Conservation (phyloP, 495 filamentous ascomycete genomes). For the Rusavskia elegans region DNA sequence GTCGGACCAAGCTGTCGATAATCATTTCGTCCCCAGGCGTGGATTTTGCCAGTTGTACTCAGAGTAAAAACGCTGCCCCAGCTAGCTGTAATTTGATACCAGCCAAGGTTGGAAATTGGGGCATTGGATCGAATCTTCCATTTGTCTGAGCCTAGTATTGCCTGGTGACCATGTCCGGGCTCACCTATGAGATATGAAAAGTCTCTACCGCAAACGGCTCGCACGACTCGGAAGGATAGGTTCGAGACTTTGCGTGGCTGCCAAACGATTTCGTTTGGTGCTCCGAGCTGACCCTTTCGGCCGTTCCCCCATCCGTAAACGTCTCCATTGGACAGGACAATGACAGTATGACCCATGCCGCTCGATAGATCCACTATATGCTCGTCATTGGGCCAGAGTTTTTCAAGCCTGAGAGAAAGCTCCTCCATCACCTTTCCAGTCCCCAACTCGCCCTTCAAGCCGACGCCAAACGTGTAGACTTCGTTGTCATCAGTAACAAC, state of each 20-base stretch:
- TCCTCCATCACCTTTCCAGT: constrained; percentile 25
- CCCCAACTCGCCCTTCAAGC: constrained; percentile 57
- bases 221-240: constrained; percentile 36
- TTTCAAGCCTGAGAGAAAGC: constrained; percentile 20
- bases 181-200: constrained; percentile 58
- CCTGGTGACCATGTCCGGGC: constrained; percentile 33
- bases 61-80: constrained; percentile 73
- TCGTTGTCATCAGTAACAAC: constrained; percentile 31
- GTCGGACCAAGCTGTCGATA: constrained; percentile 61
- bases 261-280: constrained; percentile 29
- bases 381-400: constrained; percentile 43
- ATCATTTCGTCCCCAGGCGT: constrained; percentile 66
- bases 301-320: constrained; percentile 81
- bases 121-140: constrained; percentile 38
- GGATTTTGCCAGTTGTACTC: constrained; percentile 33
- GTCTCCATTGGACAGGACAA: constrained; percentile 54
- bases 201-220: constrained; percentile 63
- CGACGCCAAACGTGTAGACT: constrained; percentile 48
- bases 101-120: constrained; percentile 18
- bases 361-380: constrained; percentile 43
- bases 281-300: constrained; percentile 70
- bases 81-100: constrained; percentile 50
- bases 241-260: constrained; percentile 40
- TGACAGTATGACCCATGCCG: constrained; percentile 62
- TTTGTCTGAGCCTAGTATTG: constrained; percentile 54